Conservation (phyloP, 768 basidiomycete species). For the Calocybe indica region DNA sequence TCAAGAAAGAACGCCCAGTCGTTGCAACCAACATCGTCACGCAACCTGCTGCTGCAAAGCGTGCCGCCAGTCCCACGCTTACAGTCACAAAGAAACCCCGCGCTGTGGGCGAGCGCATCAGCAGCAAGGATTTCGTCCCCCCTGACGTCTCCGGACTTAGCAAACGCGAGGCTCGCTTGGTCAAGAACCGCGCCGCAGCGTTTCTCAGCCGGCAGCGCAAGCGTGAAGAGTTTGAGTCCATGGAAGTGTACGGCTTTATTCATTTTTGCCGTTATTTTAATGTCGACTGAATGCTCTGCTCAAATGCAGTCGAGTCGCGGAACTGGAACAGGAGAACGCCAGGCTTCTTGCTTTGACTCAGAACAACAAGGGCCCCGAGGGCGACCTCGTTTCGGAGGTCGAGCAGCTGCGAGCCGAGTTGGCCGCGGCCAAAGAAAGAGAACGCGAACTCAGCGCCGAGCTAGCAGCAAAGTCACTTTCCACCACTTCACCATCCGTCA, state of each 20-base stretch:
- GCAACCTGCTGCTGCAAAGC: constrained; percentile 27
- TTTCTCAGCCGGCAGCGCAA: constrained; percentile 89
- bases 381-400: constrained; percentile 48
- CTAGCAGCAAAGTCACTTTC: constrained; percentile 35
- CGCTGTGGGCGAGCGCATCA: constrained; percentile 43
- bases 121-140: constrained; percentile 79
- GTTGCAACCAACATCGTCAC: constrained; percentile 27
- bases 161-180: constrained; percentile 87
- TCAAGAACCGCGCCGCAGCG: constrained; percentile 89
- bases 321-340: constrained; percentile 81
- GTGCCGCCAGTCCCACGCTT: constrained; percentile 39
- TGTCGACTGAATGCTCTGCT: not conserved
- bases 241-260: constrained; percentile 73
- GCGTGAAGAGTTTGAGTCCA: constrained; percentile 85
- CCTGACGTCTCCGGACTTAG: constrained; percentile 84
- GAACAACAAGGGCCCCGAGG: constrained; percentile 24
- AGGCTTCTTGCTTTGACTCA: constrained; percentile 59
- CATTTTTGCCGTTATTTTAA: constrained; percentile 10
- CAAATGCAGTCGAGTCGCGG: constrained; percentile 64
- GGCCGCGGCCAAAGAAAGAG: constrained; percentile 59
- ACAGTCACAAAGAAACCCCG: constrained; percentile 34
- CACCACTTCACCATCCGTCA: constrained; percentile 32
- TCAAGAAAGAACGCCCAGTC: constrained; percentile 24
- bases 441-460: constrained; percentile 59
- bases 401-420: constrained; percentile 64